These are phyloP conservation scores for Linnemannia elongata DNA, from an alignment of 192 early-diverging fungal species.

Conservation along the genomic window DNA sequence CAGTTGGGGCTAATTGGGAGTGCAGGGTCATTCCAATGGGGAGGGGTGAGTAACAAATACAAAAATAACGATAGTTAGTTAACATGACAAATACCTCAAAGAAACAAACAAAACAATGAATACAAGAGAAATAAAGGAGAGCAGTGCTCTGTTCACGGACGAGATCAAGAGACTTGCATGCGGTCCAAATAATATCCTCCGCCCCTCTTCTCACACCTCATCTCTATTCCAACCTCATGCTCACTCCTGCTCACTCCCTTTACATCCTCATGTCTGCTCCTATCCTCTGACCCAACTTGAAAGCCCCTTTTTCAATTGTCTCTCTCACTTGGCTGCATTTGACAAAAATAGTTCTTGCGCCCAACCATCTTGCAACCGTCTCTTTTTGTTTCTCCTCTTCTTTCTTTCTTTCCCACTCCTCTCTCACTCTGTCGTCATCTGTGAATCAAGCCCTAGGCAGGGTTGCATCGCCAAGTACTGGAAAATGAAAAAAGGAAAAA, in stretches of 20 bases:
- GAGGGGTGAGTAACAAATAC: neutral
- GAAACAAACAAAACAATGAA: neutral
- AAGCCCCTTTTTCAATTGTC: neutral
- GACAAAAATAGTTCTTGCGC: slow-evolving; percentile 31
- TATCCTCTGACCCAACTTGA: neutral
- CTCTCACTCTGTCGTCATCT: neutral
- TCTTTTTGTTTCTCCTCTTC: neutral
- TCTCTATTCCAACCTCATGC: neutral
- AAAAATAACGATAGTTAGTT: slow-evolving; percentile 2
- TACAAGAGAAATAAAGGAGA: neutral
- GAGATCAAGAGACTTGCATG: slow-evolving; percentile 1
- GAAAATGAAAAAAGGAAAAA: neutral
- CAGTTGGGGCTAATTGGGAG: slow-evolving; percentile 43
- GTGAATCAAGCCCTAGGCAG: neutral
- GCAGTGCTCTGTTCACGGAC: neutral
- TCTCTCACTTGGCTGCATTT: neutral
- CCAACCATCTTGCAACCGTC: neutral
- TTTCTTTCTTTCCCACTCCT: neutral
- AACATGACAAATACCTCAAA: neutral
- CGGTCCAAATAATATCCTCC: slow-evolving; percentile 3
- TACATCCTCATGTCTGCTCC: neutral
- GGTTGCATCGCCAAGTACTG: neutral
- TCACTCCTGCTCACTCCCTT: slow-evolving; percentile 5
- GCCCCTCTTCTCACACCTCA: neutral
- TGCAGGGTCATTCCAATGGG: neutral